Conservation (phyloP, 768 basidiomycete genomes). For the Tulasnella sp. region DNA sequence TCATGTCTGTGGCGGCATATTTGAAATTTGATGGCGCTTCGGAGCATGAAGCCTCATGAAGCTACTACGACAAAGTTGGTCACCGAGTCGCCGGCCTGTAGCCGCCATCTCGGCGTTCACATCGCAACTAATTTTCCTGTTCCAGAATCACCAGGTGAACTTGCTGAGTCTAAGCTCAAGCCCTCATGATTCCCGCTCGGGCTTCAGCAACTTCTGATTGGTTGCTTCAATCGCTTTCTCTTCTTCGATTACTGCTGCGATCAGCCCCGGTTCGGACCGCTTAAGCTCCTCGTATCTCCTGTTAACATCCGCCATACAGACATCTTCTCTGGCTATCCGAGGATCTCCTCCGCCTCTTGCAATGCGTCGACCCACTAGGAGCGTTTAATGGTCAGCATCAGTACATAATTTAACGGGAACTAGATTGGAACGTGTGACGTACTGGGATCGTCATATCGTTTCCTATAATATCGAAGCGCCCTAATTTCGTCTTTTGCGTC, state of each 20-base stretch:
- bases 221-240: conserved; percentile 2
- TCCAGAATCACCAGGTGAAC: neutral
- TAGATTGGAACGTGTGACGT: neutral
- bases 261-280: conserved; percentile 4
- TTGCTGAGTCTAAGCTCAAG: neutral
- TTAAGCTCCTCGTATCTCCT: conserved; percentile 5
- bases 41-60: neutral
- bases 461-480: neutral
- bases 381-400: neutral
- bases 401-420: neutral
- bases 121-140: neutral
- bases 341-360: conserved; percentile 1
- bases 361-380: neutral
- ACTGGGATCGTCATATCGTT: neutral
- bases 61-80: neutral
- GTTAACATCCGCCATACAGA: neutral
- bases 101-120: neutral
- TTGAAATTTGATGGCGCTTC: neutral
- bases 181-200: neutral
- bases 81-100: neutral
- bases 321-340: neutral
- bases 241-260: neutral
- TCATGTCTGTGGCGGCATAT: neutral
- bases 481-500: neutral
- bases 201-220: neutral